Conservation (phyloP, 2,329 filamentous ascomycete genomes). For the Purpureocillium takamizusanense region DNA sequence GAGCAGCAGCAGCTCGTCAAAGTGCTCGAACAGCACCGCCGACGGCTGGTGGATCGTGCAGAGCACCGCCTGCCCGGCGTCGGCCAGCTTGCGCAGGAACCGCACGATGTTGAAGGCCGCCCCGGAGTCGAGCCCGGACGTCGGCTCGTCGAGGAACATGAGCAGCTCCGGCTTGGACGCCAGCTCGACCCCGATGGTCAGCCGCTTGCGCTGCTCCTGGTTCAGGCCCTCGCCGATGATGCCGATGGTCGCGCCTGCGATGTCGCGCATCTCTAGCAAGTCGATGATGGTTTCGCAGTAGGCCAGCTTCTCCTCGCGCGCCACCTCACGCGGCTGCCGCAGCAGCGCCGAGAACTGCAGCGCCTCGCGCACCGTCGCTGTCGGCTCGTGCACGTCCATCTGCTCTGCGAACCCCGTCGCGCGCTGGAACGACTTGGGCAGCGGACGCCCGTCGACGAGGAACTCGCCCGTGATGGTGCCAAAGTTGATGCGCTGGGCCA, state of each 20-base stretch:
- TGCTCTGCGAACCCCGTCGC: slow-evolving; percentile 65
- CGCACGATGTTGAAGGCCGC: slow-evolving; percentile 53
- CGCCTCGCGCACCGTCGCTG: slow-evolving; percentile 57
- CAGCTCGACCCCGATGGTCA: slow-evolving; percentile 48
- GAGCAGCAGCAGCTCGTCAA: slow-evolving; percentile 46
- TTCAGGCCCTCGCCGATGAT: slow-evolving; percentile 49
- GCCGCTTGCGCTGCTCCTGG: slow-evolving; percentile 46
- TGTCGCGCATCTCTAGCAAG: slow-evolving; percentile 57
- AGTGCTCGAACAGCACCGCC: slow-evolving; percentile 45
- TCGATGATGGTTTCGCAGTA: slow-evolving; percentile 63
- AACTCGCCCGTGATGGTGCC: slow-evolving; percentile 71
- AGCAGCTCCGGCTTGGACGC: slow-evolving; percentile 50
- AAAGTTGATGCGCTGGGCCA: slow-evolving; percentile 68
- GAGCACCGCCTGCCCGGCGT: slow-evolving; percentile 48
- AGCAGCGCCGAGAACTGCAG: slow-evolving; percentile 57
- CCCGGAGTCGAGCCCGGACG: slow-evolving; percentile 48
- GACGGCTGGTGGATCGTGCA: slow-evolving; percentile 55
- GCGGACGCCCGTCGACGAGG: slow-evolving; percentile 64
- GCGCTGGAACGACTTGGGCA: slow-evolving; percentile 69
- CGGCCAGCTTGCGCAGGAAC: slow-evolving; percentile 52
- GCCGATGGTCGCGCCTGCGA: slow-evolving; percentile 58
- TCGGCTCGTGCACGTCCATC: slow-evolving; percentile 58
- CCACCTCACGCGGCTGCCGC: slow-evolving; percentile 48
- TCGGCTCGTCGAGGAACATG: slow-evolving; percentile 57
- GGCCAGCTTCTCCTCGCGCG: slow-evolving; percentile 53